phyloP scores from a whole-genome alignment of 164 flowering plant species.

The Vitis riparia region DNA sequence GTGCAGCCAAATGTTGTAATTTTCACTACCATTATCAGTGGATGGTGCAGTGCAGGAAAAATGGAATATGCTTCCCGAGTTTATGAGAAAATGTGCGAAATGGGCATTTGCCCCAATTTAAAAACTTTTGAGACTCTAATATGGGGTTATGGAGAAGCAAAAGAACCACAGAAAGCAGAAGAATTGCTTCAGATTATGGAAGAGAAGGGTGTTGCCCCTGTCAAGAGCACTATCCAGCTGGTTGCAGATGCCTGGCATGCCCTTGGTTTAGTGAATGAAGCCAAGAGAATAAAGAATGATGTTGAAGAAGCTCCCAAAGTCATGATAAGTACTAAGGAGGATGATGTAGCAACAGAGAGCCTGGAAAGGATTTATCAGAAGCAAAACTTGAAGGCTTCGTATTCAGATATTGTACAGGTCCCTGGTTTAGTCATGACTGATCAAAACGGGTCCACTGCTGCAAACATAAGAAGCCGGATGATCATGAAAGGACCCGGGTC shows the following conservation, averaged over 20 bases:
- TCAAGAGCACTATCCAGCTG: slow-evolving; percentile 50
- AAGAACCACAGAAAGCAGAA: slow-evolving; percentile 90
- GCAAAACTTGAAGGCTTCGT: slow-evolving; percentile 12
- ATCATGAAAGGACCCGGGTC: slow-evolving; percentile 10
- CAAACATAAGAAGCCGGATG: slow-evolving; percentile 25
- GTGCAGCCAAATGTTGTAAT: slow-evolving; percentile 80
- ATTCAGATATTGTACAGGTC: slow-evolving; percentile 18
- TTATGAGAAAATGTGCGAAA: slow-evolving; percentile 59
- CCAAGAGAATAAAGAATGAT: slow-evolving; percentile 40
- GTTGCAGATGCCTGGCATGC: slow-evolving; percentile 76
- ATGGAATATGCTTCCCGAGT: slow-evolving; percentile 71
- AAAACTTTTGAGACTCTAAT: slow-evolving; percentile 87
- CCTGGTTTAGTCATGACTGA: slow-evolving; percentile 15
- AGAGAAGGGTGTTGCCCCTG: slow-evolving; percentile 49
- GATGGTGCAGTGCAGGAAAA: slow-evolving; percentile 84
- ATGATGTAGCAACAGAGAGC: slow-evolving; percentile 13
- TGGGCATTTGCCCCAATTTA: slow-evolving; percentile 67
- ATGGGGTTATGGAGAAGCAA: slow-evolving; percentile 93
- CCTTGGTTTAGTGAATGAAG: slow-evolving; percentile 54
- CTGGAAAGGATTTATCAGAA: slow-evolving; percentile 17
- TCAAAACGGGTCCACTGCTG: slow-evolving; percentile 15
- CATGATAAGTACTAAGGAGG: background rate
- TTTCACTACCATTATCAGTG: slow-evolving; percentile 90
- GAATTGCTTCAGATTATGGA: slow-evolving; percentile 68
- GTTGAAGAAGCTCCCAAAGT: slow-evolving; percentile 17